These are phyloP conservation scores for Pythium sukuiense DNA, from an alignment of 352 stramenopile genomes.

Conservation along the genomic window DNA sequence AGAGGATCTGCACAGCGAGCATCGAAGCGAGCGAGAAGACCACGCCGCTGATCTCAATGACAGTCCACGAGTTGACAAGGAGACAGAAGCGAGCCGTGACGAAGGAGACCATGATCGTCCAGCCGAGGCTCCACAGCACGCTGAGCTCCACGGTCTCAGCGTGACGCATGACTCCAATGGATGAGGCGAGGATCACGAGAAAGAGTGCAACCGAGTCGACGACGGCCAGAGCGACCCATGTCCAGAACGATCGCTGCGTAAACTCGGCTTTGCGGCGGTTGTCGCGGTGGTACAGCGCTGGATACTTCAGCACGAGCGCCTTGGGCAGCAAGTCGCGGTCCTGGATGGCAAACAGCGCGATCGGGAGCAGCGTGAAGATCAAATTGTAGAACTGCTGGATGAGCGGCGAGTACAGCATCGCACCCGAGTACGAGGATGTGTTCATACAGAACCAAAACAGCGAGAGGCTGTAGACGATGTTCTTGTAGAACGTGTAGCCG, in stretches of 20 bases:
- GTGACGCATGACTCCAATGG: conserved; percentile 50
- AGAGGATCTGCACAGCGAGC: conserved; percentile 57
- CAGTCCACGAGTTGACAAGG: conserved; percentile 74
- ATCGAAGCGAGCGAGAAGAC: conserved; percentile 44
- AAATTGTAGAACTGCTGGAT: conserved; percentile 94
- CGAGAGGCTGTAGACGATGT: conserved; percentile 88
- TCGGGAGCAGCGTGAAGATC: conserved; percentile 92
- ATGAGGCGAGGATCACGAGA: conserved; percentile 44
- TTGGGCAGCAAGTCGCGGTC: conserved; percentile 72
- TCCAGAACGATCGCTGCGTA: conserved; percentile 79
- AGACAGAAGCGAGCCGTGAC: conserved; percentile 76
- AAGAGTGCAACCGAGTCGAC: conserved; percentile 74
- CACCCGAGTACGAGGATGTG: conserved; percentile 90
- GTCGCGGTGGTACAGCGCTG: conserved; percentile 59
- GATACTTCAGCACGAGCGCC: conserved; percentile 45
- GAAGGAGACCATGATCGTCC: conserved; percentile 71
- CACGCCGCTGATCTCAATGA: conserved; percentile 55
- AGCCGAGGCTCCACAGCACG: conserved; percentile 59
- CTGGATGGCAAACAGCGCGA: conserved; percentile 78
- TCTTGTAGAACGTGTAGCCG: conserved; percentile 89
- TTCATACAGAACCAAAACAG: conserved; percentile 89
- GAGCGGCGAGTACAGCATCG: conserved; percentile 76
- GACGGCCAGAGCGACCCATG: conserved; percentile 70
- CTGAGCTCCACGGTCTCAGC: conserved; percentile 54
- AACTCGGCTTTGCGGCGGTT: conserved; percentile 54